A percentile compares a stretch with the other conserved stretches of the same genome.
Conservation (phyloP, 805 yeast genomes). For the Schizosaccharomyces japonicus region DNA sequence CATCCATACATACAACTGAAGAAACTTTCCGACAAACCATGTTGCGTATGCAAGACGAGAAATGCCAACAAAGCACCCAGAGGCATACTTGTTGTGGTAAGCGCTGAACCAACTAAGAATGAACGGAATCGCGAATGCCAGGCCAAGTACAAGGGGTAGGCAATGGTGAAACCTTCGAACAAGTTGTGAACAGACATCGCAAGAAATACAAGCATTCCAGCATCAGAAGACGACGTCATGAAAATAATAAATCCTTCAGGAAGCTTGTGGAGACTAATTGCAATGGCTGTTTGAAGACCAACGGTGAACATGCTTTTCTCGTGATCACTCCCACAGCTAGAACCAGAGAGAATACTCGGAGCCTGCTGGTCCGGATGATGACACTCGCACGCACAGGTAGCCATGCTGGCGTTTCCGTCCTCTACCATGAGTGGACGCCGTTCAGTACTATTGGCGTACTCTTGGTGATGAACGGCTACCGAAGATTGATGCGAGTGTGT, state of each 20-base stretch:
- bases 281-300: slow-evolving; percentile 74
- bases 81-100: slow-evolving; percentile 77
- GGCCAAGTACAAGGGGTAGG: slow-evolving; percentile 67
- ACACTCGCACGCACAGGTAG: slow-evolving; percentile 21
- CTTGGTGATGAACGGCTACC: too few relatives aligned
- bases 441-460: too few relatives aligned
- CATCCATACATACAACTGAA: slow-evolving; percentile 26
- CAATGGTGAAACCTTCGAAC: slow-evolving; percentile 85
- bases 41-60: slow-evolving; percentile 18
- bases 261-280: slow-evolving; percentile 66
- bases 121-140: slow-evolving; percentile 40
- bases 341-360: slow-evolving; percentile 43
- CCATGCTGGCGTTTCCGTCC: too few relatives aligned
- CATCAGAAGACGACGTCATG: slow-evolving; percentile 46
- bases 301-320: slow-evolving; percentile 17
- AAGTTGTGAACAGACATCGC: slow-evolving; percentile 76
- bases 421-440: too few relatives aligned
- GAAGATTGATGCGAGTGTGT: too few relatives aligned
- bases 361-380: too few relatives aligned
- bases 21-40: neutral
- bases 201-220: slow-evolving; percentile 60
- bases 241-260: slow-evolving; percentile 89
- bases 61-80: slow-evolving; percentile 62
- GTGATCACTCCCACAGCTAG: slow-evolving; percentile 58
- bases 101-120: slow-evolving; percentile 32